These are phyloP conservation scores for Cladosporium halotolerans DNA, from an alignment of 2,329 filamentous ascomycete species.

Conservation along the genomic window DNA sequence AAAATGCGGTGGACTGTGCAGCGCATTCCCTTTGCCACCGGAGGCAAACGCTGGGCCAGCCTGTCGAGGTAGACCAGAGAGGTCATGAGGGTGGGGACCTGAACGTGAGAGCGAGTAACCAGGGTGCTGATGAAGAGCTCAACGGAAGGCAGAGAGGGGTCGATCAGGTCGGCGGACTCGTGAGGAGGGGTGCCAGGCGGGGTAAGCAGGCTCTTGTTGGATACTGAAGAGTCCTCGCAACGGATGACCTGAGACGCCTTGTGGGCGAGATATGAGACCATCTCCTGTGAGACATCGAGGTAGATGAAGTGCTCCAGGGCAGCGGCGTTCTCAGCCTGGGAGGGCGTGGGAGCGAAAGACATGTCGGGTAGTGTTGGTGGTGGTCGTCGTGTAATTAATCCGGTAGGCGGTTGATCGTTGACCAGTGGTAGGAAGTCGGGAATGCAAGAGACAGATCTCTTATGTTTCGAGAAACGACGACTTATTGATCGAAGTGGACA, in stretches of 20 bases:
- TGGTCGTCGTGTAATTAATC: constrained; percentile 11
- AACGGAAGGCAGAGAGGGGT: constrained; percentile 61
- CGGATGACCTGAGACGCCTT: constrained; percentile 73
- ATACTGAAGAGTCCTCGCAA: constrained; percentile 53
- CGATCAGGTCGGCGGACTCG: constrained; percentile 44
- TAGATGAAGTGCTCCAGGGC: constrained; percentile 78
- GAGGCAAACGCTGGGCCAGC: constrained; percentile 76
- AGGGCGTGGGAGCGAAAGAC: constrained; percentile 38
- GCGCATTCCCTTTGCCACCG: constrained; percentile 90
- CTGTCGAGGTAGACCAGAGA: constrained; percentile 88
- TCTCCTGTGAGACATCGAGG: constrained; percentile 64
- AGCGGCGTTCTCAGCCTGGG: constrained; percentile 54
- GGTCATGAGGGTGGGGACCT: constrained; percentile 95
- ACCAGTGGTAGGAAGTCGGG: constrained; percentile 3
- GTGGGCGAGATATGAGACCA: constrained; percentile 70
- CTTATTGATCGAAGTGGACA: constrained; percentile 13
- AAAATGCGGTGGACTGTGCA: constrained; percentile 98
- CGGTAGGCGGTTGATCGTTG: not conserved
- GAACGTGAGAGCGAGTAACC: constrained; percentile 87
- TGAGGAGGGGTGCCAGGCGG: constrained; percentile 55
- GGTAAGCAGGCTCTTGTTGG: constrained; percentile 47
- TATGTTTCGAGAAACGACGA: constrained; percentile 5
- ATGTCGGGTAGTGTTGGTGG: constrained; percentile 29
- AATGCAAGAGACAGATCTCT: constrained; percentile 7
- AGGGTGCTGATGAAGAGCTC: constrained; percentile 89